Evolutionary conservation across 495 filamentous ascomycete species (phyloP), one percentile per base, ranked within the genome.

Genomic region (Entonaema liquescens): DNA sequence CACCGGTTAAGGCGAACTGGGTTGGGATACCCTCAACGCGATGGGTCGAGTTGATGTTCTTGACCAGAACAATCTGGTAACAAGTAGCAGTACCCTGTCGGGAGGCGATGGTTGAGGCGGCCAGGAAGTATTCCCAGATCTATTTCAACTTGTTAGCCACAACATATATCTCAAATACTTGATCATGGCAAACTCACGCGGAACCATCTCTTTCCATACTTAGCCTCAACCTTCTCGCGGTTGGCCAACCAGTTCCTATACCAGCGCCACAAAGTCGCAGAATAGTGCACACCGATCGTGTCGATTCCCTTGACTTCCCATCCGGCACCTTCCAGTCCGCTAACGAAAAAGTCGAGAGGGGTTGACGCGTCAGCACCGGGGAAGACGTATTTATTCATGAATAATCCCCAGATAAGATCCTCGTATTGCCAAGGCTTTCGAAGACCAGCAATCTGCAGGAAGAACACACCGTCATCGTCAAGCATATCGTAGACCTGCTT

Each of bases 51-150:
- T 99, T 99, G 83, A 98, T 87, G 82, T 98, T 99, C 91, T 99
- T 99, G 80, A 97, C 93, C 55, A 96, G 81, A 17, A 88, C 91
- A 79, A 99, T 94, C 84, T 98, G 96, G 84, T 91, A 99, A 88
- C 96, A 98, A 47, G 94, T 94, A 55, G 95, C 96, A 72, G 85
- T 86, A 65, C 95, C 95, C 82, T 99, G 95, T 74, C 95, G 91
- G 29, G 95, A 94, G 78, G 90, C 89, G 81, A 99, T 98, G 75
- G 93, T 97, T 2, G 93, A 93, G 75, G 88, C 91, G 58, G 96
- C 93, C 70, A 99, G 89, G 90, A 99, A 99, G 85, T 89, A 98
- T 79, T 98, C 95, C 95, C 95, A 99, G 79, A 98, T 96, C 94
- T 97, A 68, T 36, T 44, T 42, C 17, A 11, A 53, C 12, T 62